These are phyloP conservation scores for Solanum gandarillasii DNA, from an alignment of 257 asterid species.

Conservation along the genomic window DNA sequence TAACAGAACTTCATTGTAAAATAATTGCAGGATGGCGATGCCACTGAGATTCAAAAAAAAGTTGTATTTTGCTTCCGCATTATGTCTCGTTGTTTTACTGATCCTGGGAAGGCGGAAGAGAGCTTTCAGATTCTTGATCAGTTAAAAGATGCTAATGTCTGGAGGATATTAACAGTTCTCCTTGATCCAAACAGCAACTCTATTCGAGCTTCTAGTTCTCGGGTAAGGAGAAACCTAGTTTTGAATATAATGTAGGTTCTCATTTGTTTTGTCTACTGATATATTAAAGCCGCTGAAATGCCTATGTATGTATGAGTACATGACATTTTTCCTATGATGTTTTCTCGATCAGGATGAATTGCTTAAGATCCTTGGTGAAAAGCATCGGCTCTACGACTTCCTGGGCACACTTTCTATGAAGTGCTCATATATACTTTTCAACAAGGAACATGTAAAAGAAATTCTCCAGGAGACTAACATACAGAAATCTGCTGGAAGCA, in stretches of 20 bases:
- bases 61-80: slow-evolving; percentile 53
- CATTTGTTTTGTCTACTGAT: neutral
- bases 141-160: slow-evolving; percentile 66
- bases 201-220: slow-evolving; percentile 40
- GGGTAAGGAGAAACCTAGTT: slow-evolving; percentile 43
- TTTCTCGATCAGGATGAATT: slow-evolving; percentile 53
- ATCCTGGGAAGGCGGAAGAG: slow-evolving; percentile 81
- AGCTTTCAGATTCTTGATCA: slow-evolving; percentile 76
- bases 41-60: slow-evolving; percentile 72
- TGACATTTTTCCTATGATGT: neutral
- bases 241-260: neutral
- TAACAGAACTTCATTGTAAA: slow-evolving; percentile 9
- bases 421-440: slow-evolving; percentile 82
- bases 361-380: slow-evolving; percentile 58
- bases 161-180: slow-evolving; percentile 54
- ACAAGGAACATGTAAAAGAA: slow-evolving; percentile 78
- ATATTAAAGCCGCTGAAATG: neutral
- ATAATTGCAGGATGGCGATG: slow-evolving; percentile 66
- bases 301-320: neutral
- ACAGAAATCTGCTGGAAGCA: slow-evolving; percentile 68
- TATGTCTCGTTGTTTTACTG: slow-evolving; percentile 83
- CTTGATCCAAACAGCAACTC: slow-evolving; percentile 66
- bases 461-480: slow-evolving; percentile 61
- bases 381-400: slow-evolving; percentile 78
- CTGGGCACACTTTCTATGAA: slow-evolving; percentile 62